These are phyloP conservation scores for Apophysomyces elegans DNA, from an alignment of 371 early-diverging fungal species.

Conservation along the genomic window DNA sequence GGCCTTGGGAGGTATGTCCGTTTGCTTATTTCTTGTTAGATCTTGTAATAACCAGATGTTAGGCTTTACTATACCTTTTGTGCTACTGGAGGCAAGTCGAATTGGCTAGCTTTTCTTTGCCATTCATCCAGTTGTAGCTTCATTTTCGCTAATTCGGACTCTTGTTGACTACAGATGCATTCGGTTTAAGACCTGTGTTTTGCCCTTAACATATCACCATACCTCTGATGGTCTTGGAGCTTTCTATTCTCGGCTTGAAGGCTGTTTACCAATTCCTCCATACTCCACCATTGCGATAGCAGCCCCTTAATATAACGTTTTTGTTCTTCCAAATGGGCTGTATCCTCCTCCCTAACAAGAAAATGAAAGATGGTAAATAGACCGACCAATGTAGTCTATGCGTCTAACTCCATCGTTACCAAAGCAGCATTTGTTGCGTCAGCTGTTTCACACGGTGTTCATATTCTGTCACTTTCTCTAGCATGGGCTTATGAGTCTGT, in stretches of 20 bases:
- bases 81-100: slow-evolving; percentile 9
- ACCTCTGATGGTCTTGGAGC: slow-evolving; percentile 30
- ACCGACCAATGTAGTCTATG: not conserved
- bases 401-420: slow-evolving; percentile 32
- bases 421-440: slow-evolving; percentile 61
- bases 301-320: slow-evolving; percentile 46
- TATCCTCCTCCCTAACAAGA: slow-evolving; percentile 38
- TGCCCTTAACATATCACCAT: slow-evolving; percentile 13
- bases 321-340: slow-evolving; percentile 45
- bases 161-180: not conserved
- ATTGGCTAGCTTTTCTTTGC: not conserved
- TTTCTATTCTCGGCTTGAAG: slow-evolving; percentile 36
- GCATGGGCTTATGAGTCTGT: slow-evolving; percentile 49
- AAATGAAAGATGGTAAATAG: too few species aligned
- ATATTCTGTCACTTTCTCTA: slow-evolving; percentile 55
- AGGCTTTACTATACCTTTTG: not conserved
- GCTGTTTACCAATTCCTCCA: slow-evolving; percentile 47
- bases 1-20: slow-evolving; percentile 2
- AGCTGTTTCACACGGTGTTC: slow-evolving; percentile 63
- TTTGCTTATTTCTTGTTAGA: not conserved
- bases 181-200: not conserved
- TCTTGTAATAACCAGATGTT: not conserved
- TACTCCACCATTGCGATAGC: slow-evolving; percentile 49
- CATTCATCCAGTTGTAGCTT: not conserved
- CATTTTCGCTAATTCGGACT: slow-evolving; percentile 12